These are phyloP conservation scores for Corymbia maculata DNA, from an alignment of 345 rosid species.

Conservation along the genomic window DNA sequence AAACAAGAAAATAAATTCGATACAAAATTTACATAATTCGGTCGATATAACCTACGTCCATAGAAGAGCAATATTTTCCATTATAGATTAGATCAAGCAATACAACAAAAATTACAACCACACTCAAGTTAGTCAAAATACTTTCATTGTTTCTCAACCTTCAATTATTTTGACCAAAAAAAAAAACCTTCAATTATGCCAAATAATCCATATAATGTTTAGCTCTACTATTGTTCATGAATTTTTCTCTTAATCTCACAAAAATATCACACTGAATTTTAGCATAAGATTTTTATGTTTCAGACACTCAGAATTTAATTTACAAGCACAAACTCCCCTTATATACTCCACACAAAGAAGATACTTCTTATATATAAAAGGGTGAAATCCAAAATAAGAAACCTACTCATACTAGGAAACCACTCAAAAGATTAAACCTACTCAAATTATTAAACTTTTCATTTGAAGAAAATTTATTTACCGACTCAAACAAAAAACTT, in stretches of 20 bases:
- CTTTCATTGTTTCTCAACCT: background rate
- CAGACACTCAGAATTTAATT: background rate
- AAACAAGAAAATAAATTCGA: background rate
- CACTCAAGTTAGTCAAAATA: background rate
- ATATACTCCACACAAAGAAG: background rate
- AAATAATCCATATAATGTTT: background rate
- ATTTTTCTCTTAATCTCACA: background rate
- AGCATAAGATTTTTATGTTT: background rate
- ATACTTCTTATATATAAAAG: background rate
- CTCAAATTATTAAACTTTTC: too few species aligned
- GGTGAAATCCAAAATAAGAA: background rate
- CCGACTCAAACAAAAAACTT: too few species aligned
- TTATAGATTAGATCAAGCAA: too few species aligned
- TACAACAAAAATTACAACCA: too few species aligned
- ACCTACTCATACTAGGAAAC: background rate
- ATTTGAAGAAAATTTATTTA: too few species aligned
- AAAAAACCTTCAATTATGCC: too few species aligned
- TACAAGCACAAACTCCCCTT: background rate
- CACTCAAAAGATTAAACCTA: background rate
- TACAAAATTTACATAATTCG: rapidly evolving
- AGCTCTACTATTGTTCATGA: background rate
- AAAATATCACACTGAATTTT: background rate
- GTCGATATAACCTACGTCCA: background rate
- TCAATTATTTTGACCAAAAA: too few species aligned
- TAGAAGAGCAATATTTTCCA: background rate